Percentiles rank a stretch among this genome's conserved stretches.
Conservation (phyloP, 345 rosid genomes). For the Corymbia maculata region DNA sequence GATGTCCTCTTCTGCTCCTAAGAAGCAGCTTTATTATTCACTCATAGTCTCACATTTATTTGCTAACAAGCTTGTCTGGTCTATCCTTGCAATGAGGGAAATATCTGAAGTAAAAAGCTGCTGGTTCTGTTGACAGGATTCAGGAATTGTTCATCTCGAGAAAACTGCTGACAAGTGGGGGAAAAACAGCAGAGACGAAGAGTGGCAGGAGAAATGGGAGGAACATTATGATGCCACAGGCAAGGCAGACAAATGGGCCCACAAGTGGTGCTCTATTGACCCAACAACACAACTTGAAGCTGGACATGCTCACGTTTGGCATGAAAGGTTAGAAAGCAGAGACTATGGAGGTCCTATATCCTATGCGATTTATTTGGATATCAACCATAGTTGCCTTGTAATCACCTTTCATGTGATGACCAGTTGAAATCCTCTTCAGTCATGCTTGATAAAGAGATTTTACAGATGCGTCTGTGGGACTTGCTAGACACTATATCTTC, state of each 20-base stretch:
- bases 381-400: neutral
- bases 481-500: neutral
- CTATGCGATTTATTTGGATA: neutral
- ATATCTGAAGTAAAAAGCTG: neutral
- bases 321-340: conserved; percentile 57
- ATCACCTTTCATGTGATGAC: neutral
- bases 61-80: neutral
- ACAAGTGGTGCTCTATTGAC: conserved; percentile 93
- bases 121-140: conserved; percentile 26
- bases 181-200: conserved; percentile 72
- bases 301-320: conserved; percentile 99
- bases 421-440: neutral
- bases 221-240: conserved; percentile 87
- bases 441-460: neutral
- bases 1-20: neutral
- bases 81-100: neutral
- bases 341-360: neutral
- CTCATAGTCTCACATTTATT: neutral
- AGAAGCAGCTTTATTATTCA: neutral
- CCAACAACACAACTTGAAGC: conserved; percentile 64
- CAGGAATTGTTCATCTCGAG: conserved; percentile 70
- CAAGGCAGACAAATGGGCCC: conserved; percentile 89
- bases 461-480: neutral
- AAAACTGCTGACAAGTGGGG: conserved; percentile 99
- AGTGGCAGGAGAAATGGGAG: conserved; percentile 96